phyloP scores from a whole-genome alignment of 2,329 filamentous ascomycete genomes.

The Ascochyta clinopodiicola region DNA sequence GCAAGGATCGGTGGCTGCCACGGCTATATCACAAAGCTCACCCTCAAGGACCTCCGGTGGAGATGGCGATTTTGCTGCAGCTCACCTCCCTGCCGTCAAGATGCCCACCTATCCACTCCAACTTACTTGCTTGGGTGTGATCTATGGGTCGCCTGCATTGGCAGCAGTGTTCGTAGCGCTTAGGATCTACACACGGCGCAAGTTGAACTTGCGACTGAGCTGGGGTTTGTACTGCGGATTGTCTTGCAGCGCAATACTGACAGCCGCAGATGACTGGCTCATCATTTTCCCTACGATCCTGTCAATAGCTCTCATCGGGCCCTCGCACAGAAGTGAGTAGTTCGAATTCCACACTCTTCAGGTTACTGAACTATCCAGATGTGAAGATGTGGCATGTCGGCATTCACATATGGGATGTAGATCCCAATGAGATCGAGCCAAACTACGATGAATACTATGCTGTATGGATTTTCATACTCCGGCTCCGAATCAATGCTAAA shows the following conservation, averaged over 20 bases:
- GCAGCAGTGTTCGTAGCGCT: slow-evolving; percentile 44
- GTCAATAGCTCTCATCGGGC: slow-evolving; percentile 47
- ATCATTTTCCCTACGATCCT: slow-evolving; percentile 45
- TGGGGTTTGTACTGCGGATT: slow-evolving; percentile 37
- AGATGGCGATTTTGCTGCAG: slow-evolving; percentile 17
- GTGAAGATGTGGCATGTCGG: slow-evolving; percentile 50
- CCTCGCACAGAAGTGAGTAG: slow-evolving; percentile 44
- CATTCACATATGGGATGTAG: slow-evolving; percentile 47
- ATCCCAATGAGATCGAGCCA: slow-evolving; percentile 44
- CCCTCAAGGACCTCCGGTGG: slow-evolving; percentile 9
- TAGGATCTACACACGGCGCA: slow-evolving; percentile 47
- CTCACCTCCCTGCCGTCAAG: slow-evolving; percentile 30
- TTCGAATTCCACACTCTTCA: neutral
- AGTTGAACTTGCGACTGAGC: slow-evolving; percentile 45
- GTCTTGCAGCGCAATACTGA: neutral
- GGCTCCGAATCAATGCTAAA: slow-evolving; percentile 10
- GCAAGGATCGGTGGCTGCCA: slow-evolving; percentile 10
- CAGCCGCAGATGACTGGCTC: slow-evolving; percentile 47
- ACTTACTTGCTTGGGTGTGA: slow-evolving; percentile 48
- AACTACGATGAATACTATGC: slow-evolving; percentile 46
- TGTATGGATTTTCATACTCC: slow-evolving; percentile 23
- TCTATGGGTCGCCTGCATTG: slow-evolving; percentile 42
- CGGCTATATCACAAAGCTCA: slow-evolving; percentile 14
- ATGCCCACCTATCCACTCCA: slow-evolving; percentile 50
- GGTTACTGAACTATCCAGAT: slow-evolving; percentile 25